Evolutionary conservation across 2,329 filamentous ascomycete genomes (phyloP), one percentile per base, ranked within the genome.

Genomic region (Monosporascus sp.): DNA sequence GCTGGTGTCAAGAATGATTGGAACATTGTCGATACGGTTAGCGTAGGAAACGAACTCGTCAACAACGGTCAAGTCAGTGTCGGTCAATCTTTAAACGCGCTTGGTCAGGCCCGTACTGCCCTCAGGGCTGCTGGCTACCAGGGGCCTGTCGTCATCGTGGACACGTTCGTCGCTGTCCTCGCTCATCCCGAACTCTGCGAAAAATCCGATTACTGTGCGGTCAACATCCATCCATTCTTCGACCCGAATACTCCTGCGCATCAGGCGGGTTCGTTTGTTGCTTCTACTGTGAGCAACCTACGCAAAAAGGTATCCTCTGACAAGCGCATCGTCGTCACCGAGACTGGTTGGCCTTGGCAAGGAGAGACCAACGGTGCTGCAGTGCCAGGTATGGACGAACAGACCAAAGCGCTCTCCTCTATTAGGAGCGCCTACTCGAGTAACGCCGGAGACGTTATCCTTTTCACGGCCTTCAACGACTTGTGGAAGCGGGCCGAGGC

Each of bases 181-280:
- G 71, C 75, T 49, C 80, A 93, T 61, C 86, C 86, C 0, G 73
- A 80, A 50, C 78, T 96, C 48, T 95, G 91, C 72, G 69, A 84
- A 26, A 78, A 75, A 46, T 89, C 87, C 1, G 90, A 95, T 65
- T 89, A 88, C 72, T 90, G 86, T 64, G 88, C 89, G 17, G 81
- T 87, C 67, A 96, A 96, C 71, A 82, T 85, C 60, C 91, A 96
- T 70, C 82, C 90, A 14, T 96, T 91, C 79, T 96, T 94, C 69
- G 88, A 95, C 62, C 70, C 76, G 3, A 81, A 80, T 47, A 80
- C 81, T 26, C 68, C 70, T 2, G 80, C 89, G 1, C 70, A 74
- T 1, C 70, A 81, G 35, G 84, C 90, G 2, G 91, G 91, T 3
- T 61, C 68, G 1, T 96, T 90, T 69, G 80, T 91, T 40, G 69